Evolutionary conservation across 768 basidiomycete genomes (phyloP), one percentile per base, ranked within the genome.

Genomic region (Suillus subaureus): DNA sequence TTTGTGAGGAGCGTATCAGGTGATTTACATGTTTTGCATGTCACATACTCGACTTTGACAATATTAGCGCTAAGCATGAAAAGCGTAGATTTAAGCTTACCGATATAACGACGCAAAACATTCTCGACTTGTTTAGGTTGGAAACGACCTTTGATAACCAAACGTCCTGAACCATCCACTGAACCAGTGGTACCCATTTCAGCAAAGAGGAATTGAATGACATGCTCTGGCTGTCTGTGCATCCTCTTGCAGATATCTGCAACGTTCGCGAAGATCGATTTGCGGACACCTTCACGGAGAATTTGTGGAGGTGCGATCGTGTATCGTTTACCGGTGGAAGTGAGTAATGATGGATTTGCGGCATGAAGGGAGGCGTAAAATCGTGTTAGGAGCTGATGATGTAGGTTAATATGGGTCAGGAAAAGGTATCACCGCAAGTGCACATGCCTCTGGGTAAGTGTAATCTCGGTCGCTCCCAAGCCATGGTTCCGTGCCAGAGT

Each of bases 11-110:
- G 87, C 3, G 97, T 99, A 77, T 99, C 97, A 54, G 94, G 94
- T 1, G 97, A 98, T 81, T 98, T 99, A 86, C 97, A 99, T 47
- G 96, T 99, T 80, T 97, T 97, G 87, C 97, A 99, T 45, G 96
- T 96, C 67, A 98, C 97, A 79, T 98, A 99, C 81, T 98, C 96
- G 67, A 97, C 96, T 97, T 60, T 70, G 15, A 66, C 51, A 45
- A 26, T 42, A 26, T 51, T 39, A 39, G 40, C 61, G 23, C 49
- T 28, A 51, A 51, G 49, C 4, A 33, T 31, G 52, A 43, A 23
- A 61, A 12, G 35, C 21, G 0, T 61, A 39, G n/a, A 33, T 28
- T 31, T 40, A 63, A 54, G 82, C 90, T 70, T 77, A 96, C 96
- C 93, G 72, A 99, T 98, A 78, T 99, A 99, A 64, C 95, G 88